Percentiles rank a stretch among this genome's conserved stretches.
Evolutionary conservation across 2,329 filamentous ascomycete genomes (phyloP).

Genomic region (Nothopassalora personata): DNA sequence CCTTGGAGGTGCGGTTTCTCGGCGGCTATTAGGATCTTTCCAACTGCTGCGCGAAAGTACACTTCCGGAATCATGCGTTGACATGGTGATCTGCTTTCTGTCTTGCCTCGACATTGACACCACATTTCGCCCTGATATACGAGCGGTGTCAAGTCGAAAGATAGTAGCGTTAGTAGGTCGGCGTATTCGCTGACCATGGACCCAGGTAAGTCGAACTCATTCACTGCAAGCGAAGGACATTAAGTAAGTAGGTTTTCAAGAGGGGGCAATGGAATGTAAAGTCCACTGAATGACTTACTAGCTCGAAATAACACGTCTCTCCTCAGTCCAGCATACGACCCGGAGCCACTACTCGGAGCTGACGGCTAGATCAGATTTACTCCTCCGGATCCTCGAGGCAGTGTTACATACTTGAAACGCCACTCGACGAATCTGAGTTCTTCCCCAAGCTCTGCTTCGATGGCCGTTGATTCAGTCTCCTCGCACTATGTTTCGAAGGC

Average conservation of each 20-base stretch:
- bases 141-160: conserved; percentile 7
- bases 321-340: neutral
- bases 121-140: conserved; percentile 8
- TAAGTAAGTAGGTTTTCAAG: neutral
- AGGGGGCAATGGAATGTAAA: neutral
- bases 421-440: neutral
- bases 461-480: neutral
- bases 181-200: conserved; percentile 8
- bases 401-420: neutral
- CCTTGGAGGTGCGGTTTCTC: conserved; percentile 6
- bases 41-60: conserved; percentile 6
- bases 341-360: neutral
- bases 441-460: neutral
- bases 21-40: conserved; percentile 7
- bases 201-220: conserved; percentile 7
- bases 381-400: neutral
- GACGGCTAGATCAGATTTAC: neutral
- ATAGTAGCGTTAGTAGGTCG: conserved; percentile 5
- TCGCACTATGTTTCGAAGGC: neutral
- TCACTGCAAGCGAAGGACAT: conserved; percentile 3
- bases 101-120: conserved; percentile 10
- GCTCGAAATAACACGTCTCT: neutral
- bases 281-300: neutral
- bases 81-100: conserved; percentile 1
- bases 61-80: conserved; percentile 10